Evolutionary conservation across 108 stramenopile genomes (phyloP).

Genomic region (Epithemia pelagica): DNA sequence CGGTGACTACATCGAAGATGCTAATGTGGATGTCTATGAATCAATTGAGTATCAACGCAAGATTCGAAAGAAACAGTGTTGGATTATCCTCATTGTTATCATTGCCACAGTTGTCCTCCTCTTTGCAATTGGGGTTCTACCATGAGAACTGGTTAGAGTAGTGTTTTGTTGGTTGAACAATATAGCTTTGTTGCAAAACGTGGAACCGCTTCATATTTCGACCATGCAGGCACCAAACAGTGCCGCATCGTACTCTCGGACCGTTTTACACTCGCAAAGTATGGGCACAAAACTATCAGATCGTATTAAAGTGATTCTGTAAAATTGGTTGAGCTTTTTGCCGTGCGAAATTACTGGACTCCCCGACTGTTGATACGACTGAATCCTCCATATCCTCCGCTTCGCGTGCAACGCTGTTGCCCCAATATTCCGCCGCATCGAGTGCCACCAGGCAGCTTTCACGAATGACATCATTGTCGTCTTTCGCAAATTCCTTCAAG

Average conservation of each 20-base stretch:
- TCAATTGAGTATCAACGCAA: conserved; percentile 88
- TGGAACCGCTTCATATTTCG: neutral
- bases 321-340: conserved; percentile 3
- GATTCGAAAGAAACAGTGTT: conserved; percentile 92
- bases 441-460: conserved; percentile 94
- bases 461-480: conserved; percentile 65
- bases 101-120: conserved; percentile 22
- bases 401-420: conserved; percentile 24
- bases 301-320: conserved; percentile 9
- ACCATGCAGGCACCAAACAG: too few species aligned
- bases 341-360: neutral
- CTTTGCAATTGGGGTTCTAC: conserved; percentile 18
- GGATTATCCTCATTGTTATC: conserved; percentile 27
- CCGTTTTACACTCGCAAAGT: neutral
- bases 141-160: too few species aligned
- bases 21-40: conserved; percentile 80
- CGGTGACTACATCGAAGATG: conserved; percentile 93
- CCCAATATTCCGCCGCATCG: conserved; percentile 96
- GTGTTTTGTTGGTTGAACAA: too few species aligned
- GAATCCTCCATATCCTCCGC: conserved; percentile 4
- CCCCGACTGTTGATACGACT: neutral
- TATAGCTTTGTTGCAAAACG: too few species aligned
- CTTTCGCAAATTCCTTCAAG: conserved; percentile 64
- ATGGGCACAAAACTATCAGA: too few species aligned
- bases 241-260: too few species aligned